These are phyloP conservation scores for Penicillium soppii DNA, from an alignment of 495 filamentous ascomycete species.

Conservation along the genomic window DNA sequence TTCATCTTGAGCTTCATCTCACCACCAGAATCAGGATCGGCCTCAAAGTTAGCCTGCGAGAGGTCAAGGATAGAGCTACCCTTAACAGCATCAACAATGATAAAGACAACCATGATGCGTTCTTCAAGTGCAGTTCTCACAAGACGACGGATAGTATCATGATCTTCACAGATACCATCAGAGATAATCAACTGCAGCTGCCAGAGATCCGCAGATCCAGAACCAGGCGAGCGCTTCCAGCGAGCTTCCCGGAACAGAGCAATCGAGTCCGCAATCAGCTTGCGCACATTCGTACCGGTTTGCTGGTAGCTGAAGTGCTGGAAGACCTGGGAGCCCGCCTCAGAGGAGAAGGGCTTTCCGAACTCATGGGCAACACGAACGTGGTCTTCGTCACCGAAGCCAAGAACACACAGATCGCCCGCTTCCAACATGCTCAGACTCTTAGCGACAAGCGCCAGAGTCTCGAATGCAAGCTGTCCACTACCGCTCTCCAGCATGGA, in stretches of 20 bases:
- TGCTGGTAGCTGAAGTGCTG: conserved; percentile 86
- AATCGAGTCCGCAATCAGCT: conserved; percentile 73
- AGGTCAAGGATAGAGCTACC: conserved; percentile 74
- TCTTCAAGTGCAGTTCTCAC: conserved; percentile 87
- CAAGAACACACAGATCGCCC: conserved; percentile 83
- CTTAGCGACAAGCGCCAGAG: conserved; percentile 82
- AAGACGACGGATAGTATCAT: conserved; percentile 76
- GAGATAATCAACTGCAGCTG: conserved; percentile 90
- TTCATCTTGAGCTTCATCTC: conserved; percentile 74
- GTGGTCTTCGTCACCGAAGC: conserved; percentile 73
- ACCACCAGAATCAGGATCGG: conserved; percentile 49
- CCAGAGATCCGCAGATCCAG: conserved; percentile 80
- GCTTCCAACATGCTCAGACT: conserved; percentile 87
- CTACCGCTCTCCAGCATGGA: conserved; percentile 80
- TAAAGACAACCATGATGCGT: conserved; percentile 95
- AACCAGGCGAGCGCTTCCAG: conserved; percentile 50
- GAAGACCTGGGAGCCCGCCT: conserved; percentile 78
- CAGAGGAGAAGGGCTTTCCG: conserved; percentile 75
- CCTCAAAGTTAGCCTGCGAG: conserved; percentile 73
- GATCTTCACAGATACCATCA: conserved; percentile 88
- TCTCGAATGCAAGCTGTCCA: conserved; percentile 79
- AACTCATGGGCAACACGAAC: conserved; percentile 89
- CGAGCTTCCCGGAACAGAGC: conserved; percentile 78
- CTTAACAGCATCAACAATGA: conserved; percentile 83
- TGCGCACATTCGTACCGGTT: conserved; percentile 76